phyloP scores from a whole-genome alignment of 495 filamentous ascomycete species.

The Aspergillus affinis region DNA sequence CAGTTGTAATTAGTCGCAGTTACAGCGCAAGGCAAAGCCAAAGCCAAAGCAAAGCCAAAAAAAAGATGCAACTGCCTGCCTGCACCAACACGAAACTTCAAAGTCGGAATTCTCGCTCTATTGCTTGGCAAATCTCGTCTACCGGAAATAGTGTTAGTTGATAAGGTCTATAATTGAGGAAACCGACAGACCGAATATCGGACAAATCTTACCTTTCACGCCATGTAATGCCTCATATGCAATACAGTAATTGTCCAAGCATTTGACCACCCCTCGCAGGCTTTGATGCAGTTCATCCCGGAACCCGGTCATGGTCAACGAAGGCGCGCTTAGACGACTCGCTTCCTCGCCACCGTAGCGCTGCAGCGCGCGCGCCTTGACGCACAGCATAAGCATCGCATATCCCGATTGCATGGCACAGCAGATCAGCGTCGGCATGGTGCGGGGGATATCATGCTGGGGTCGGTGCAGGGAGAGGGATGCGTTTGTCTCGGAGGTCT shows the following conservation, averaged over 20 bases:
- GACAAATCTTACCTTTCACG: conserved; percentile 16
- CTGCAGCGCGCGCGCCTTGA: conserved; percentile 11
- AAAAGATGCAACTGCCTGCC: conserved; percentile 2
- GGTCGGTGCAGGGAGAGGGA: conserved; percentile 15
- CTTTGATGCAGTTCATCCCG: conserved; percentile 12
- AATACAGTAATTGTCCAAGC: conserved; percentile 8
- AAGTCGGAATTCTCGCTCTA: conserved; percentile 12
- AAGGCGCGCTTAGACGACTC: not conserved
- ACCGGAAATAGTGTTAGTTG: too few species aligned
- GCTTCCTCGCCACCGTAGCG: not conserved
- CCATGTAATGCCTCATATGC: conserved; percentile 15
- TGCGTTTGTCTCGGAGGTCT: conserved; percentile 6
- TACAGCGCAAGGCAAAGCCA: not conserved
- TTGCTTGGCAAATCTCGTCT: conserved; percentile 15
- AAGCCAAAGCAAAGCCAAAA: conserved; percentile 1
- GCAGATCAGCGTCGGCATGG: conserved; percentile 50
- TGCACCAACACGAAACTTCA: too few species aligned
- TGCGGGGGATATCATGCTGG: conserved; percentile 33
- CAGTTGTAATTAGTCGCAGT: not conserved
- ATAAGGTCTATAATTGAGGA: too few species aligned
- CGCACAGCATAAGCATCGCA: conserved; percentile 44
- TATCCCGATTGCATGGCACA: conserved; percentile 54
- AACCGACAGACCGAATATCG: too few species aligned
- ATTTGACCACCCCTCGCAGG: conserved; percentile 6
- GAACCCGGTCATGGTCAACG: conserved; percentile 6